phyloP scores from a whole-genome alignment of 2,329 filamentous ascomycete species.

The Stemphylium beticola region DNA sequence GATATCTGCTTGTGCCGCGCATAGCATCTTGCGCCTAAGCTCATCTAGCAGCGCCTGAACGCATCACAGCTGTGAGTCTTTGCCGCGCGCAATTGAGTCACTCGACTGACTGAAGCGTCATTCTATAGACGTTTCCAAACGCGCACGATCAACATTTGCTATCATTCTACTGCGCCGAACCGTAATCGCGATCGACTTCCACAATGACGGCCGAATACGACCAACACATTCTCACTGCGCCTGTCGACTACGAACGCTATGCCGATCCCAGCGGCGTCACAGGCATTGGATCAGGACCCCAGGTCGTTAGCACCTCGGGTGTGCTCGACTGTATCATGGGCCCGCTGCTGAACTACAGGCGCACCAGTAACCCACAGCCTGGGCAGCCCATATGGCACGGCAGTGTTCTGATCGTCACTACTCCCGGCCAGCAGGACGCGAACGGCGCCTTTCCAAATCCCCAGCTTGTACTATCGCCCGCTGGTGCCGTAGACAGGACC shows the following conservation, averaged over 20 bases:
- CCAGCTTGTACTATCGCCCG: constrained; percentile 63
- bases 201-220: constrained; percentile 6
- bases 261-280: constrained; percentile 32
- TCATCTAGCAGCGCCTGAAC: constrained; percentile 14
- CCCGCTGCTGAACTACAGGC: constrained; percentile 78
- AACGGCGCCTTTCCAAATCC: constrained; percentile 49
- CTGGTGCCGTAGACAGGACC: constrained; percentile 50
- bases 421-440: constrained; percentile 64
- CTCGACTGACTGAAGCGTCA: constrained; percentile 17
- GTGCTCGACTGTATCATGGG: constrained; percentile 69
- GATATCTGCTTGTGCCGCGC: constrained; percentile 2
- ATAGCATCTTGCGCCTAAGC: constrained; percentile 8
- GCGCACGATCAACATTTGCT: constrained; percentile 1
- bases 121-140: constrained; percentile 5
- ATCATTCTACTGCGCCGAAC: background rate
- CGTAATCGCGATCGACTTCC: constrained; percentile 1
- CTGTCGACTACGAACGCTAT: constrained; percentile 15
- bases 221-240: background rate
- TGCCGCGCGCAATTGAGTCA: constrained; percentile 9
- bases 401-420: constrained; percentile 82
- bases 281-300: constrained; percentile 53
- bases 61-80: constrained; percentile 22
- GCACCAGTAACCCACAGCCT: constrained; percentile 65
- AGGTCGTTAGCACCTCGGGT: constrained; percentile 50
- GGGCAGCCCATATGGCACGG: constrained; percentile 72